A percentile compares a stretch with the other conserved stretches of the same genome.
phyloP scores from a whole-genome alignment of 352 stramenopile species.

The Globisporangium middletonii region DNA sequence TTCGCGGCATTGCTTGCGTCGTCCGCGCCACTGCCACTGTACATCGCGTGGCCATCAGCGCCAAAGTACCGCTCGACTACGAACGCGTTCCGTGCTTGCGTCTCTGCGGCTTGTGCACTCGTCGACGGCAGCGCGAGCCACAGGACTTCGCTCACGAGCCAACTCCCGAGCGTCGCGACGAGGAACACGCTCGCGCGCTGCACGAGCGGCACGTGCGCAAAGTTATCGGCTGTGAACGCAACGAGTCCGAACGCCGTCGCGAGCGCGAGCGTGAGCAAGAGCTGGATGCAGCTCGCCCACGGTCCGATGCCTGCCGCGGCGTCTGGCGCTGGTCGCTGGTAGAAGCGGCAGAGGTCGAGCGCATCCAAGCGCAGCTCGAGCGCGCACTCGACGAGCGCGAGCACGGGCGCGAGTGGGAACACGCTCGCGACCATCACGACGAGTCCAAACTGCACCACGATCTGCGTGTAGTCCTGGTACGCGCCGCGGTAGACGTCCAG shows the following conservation, averaged over 20 bases:
- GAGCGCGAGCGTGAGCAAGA: slow-evolving; percentile 30
- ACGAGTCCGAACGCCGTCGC: slow-evolving; percentile 20
- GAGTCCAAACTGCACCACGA: slow-evolving; percentile 37
- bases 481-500: slow-evolving; percentile 22
- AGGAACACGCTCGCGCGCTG: slow-evolving; percentile 34
- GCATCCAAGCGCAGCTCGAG: slow-evolving; percentile 39
- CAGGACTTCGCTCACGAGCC: slow-evolving; percentile 25
- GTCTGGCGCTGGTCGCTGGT: slow-evolving; percentile 32
- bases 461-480: slow-evolving; percentile 35
- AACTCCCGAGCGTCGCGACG: slow-evolving; percentile 20
- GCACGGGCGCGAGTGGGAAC: slow-evolving; percentile 28
- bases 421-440: slow-evolving; percentile 39
- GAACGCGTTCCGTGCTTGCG: slow-evolving; percentile 30
- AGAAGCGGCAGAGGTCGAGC: slow-evolving; percentile 32
- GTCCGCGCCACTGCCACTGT: slow-evolving; percentile 3
- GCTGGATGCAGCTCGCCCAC: slow-evolving; percentile 26
- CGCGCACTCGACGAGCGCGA: slow-evolving; percentile 33
- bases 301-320: slow-evolving; percentile 18
- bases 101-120: slow-evolving; percentile 17
- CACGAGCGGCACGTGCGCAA: slow-evolving; percentile 16
- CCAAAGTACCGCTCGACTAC: slow-evolving; percentile 46
- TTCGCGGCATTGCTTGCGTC: neutral
- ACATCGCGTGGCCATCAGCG: slow-evolving; percentile 7
- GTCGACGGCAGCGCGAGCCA: slow-evolving; percentile 30
- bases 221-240: slow-evolving; percentile 30